Base-by-base conservation (phyloP, 208 protist species). In the Acanthamoeba rhysodes region DNA sequence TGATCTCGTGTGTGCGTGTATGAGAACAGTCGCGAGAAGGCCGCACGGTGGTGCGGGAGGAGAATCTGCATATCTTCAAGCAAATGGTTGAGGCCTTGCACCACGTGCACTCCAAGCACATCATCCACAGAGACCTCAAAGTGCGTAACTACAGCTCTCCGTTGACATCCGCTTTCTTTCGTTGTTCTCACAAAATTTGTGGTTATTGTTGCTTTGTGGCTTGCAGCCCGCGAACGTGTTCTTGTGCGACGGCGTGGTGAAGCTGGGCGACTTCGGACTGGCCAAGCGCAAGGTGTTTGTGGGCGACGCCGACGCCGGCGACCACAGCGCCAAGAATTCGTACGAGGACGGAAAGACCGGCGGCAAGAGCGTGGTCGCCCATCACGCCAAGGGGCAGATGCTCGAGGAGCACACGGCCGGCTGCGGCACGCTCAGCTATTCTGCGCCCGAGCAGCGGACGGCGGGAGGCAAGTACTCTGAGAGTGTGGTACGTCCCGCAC, bases 61-160 rank as follows among this genome's bases (percentile, higher is more conserved):
- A 88, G 80, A 88, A 88, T 37, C 80, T 88, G 16, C 45, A 88
- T n/a, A 88, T 88, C 37, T 88, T 88, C 53, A 55, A 64, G 80
- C 80, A 88, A 37, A 88, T 88, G 22, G 50, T 88, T 0, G 80
- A 88, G 53, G 80, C 50, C 80, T 45, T 88, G 27, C 50, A 29
- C 8, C 80, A 88, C 53, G 80, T 88, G 41, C 80, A 88, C 48
- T 64, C 45, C 24, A 55, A 88, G 53, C 50, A 64, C 48, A 88
- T 88, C 45, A 64, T 88, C 57, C 80, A 88, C 53, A 27, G 80
- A 20, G 80, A 88, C 80, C 45, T 88, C 41, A 88, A 88, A 50
- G 45, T 50, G 45, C 45, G 45, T 50, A 50, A 50, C 45, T 14
- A 10, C 12, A 50, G 45, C 45, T 50, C 14, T n/a, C n/a, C 6